Evolutionary conservation across 371 early-diverging fungal species (phyloP).

Genomic region (Batrachochytrium dendrobatidis): DNA sequence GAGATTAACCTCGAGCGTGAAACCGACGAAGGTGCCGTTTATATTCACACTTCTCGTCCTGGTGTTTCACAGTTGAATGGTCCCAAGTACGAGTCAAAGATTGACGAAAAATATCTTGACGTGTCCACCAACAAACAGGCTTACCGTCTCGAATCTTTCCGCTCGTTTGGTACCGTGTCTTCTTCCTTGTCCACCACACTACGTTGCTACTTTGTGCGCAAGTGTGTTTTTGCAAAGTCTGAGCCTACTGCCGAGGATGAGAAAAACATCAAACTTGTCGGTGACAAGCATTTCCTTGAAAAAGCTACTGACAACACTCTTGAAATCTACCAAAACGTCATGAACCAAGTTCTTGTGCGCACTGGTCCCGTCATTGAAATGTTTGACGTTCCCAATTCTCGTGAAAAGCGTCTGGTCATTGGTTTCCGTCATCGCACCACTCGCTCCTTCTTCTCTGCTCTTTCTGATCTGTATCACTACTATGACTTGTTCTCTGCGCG

Average conservation of each 20-base stretch:
- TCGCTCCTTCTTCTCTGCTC: constrained; percentile 86
- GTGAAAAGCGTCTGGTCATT: constrained; percentile 88
- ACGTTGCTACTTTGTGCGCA: constrained; percentile 91
- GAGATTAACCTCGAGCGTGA: constrained; percentile 90
- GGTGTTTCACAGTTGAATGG: constrained; percentile 84
- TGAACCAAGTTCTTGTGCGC: constrained; percentile 74
- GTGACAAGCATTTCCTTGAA: constrained; percentile 85
- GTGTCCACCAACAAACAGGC: constrained; percentile 59
- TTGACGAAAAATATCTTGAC: constrained; percentile 89
- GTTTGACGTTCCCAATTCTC: constrained; percentile 72
- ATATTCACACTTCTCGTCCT: constrained; percentile 91
- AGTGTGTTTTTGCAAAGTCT: constrained; percentile 82
- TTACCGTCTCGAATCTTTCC: constrained; percentile 92
- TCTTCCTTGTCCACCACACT: constrained; percentile 75
- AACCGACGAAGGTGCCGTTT: constrained; percentile 85
- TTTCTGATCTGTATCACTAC: constrained; percentile 97
- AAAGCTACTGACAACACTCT: constrained; percentile 91
- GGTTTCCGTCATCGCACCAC: constrained; percentile 89
- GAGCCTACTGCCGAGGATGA: constrained; percentile 69
- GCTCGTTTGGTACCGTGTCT: constrained; percentile 86
- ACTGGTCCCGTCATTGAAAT: constrained; percentile 93
- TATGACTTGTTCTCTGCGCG: constrained; percentile 91
- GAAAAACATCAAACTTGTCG: constrained; percentile 74
- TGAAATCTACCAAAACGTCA: constrained; percentile 76
- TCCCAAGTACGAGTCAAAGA: constrained; percentile 80